Percentiles rank a stretch among this genome's conserved stretches.
Evolutionary conservation across 2,329 filamentous ascomycete species (phyloP).

Genomic region (Tetracladium maxilliforme): DNA sequence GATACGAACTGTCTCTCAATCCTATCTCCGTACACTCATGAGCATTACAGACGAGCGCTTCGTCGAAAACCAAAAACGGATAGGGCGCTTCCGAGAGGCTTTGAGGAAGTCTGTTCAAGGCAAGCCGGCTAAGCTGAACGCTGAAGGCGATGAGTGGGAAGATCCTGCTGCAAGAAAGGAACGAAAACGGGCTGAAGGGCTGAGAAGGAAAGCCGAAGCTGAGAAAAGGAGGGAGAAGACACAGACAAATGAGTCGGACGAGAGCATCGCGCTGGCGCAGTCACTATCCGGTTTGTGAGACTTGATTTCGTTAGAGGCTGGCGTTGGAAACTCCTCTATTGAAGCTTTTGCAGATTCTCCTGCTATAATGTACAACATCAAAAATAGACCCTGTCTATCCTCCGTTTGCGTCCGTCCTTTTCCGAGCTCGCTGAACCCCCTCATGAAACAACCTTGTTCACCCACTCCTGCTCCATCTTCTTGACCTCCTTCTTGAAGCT

Average conservation of each 20-base stretch:
- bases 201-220: constrained; percentile 25
- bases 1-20: constrained; percentile 42
- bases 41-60: constrained; percentile 64
- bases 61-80: constrained; percentile 50
- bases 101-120: constrained; percentile 5
- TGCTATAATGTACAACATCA: too few species aligned
- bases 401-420: too few species aligned
- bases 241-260: too few species aligned
- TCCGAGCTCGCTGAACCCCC: too few species aligned
- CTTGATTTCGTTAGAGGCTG: too few species aligned
- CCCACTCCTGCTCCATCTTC: constrained; percentile 73
- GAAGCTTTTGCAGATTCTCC: too few species aligned
- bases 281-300: too few species aligned
- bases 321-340: too few species aligned
- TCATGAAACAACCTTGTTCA: constrained; percentile 58
- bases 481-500: constrained; percentile 81
- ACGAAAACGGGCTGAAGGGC: constrained; percentile 41
- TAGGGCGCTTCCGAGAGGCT: constrained; percentile 43
- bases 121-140: constrained; percentile 9
- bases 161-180: constrained; percentile 33
- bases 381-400: too few species aligned
- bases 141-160: constrained; percentile 34
- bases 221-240: too few species aligned
- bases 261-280: too few species aligned
- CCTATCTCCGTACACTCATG: constrained; percentile 54